These are phyloP conservation scores for Agapanthus africanus DNA, from an alignment of 106 monocot species.

Conservation along the genomic window DNA sequence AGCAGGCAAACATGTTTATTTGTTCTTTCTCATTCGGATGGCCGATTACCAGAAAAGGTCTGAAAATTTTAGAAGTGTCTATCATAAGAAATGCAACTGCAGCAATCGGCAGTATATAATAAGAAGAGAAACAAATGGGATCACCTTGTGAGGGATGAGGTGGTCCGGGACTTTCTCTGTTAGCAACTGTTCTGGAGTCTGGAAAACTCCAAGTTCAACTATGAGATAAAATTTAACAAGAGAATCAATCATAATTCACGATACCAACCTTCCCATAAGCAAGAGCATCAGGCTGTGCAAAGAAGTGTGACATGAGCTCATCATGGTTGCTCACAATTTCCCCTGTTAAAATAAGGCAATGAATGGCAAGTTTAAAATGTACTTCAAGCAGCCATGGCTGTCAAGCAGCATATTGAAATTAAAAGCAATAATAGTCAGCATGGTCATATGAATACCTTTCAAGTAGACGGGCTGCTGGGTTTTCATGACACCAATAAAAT, in stretches of 20 bases:
- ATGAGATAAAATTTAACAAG: constrained; percentile 1
- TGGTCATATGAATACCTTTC: constrained; percentile 40
- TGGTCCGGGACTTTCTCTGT: constrained; percentile 57
- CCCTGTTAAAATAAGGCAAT: constrained; percentile 32
- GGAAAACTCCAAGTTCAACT: constrained; percentile 11
- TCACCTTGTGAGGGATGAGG: constrained; percentile 95
- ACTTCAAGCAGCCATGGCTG: not conserved
- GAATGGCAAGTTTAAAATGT: not conserved
- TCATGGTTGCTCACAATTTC: constrained; percentile 93
- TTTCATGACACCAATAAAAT: constrained; percentile 84
- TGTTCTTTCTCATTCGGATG: too few species aligned
- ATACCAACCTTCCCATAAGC: constrained; percentile 89
- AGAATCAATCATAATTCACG: not conserved
- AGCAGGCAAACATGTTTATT: too few species aligned
- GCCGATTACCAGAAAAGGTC: constrained; percentile 94
- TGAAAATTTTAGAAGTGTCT: constrained; percentile 21
- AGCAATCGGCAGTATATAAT: not conserved
- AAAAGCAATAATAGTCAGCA: not conserved
- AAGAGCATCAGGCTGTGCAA: constrained; percentile 99
- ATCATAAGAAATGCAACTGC: not conserved
- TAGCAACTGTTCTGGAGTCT: constrained; percentile 68
- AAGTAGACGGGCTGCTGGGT: constrained; percentile 85
- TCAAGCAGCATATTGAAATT: not conserved
- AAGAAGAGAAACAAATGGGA: not conserved
- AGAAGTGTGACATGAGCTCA: constrained; percentile 98